Conservation (phyloP, 345 rosid genomes). For the Aurinia saxatilis region DNA sequence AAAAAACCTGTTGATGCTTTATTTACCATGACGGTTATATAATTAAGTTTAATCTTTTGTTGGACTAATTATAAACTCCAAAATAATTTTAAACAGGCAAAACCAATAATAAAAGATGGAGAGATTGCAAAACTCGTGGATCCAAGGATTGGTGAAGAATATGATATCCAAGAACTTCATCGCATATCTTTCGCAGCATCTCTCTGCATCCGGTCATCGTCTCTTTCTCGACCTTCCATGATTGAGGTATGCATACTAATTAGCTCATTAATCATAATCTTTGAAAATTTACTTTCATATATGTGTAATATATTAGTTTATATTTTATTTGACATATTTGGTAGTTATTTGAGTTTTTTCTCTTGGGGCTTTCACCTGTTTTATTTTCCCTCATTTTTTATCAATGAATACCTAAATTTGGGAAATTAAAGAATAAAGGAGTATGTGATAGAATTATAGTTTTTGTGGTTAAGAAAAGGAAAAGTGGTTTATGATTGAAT, state of each 20-base stretch:
- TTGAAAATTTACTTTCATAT: neutral
- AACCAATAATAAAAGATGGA: conserved; percentile 55
- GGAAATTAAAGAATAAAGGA: neutral
- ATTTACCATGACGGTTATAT: neutral
- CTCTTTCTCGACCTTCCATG: conserved; percentile 84
- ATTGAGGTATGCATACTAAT: conserved; percentile 50
- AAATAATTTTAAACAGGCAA: conserved; percentile 43
- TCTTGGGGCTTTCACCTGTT: neutral
- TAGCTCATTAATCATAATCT: neutral
- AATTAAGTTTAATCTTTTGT: neutral
- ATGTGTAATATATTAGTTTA: too few species aligned
- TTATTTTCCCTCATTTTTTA: too few species aligned
- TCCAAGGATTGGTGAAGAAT: conserved; percentile 68
- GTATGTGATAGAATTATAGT: neutral
- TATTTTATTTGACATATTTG: neutral
- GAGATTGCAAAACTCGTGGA: conserved; percentile 62
- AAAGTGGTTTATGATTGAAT: conserved; percentile 7
- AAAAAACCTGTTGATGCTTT: conserved; percentile 15
- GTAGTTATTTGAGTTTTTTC: neutral
- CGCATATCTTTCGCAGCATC: conserved; percentile 78
- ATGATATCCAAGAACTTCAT: conserved; percentile 47
- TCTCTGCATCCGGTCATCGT: conserved; percentile 72
- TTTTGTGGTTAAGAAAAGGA: neutral
- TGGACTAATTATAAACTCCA: neutral
- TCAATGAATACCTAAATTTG: neutral